Conservation (phyloP, 139 green algal species). For the Coelastrella sp. region DNA sequence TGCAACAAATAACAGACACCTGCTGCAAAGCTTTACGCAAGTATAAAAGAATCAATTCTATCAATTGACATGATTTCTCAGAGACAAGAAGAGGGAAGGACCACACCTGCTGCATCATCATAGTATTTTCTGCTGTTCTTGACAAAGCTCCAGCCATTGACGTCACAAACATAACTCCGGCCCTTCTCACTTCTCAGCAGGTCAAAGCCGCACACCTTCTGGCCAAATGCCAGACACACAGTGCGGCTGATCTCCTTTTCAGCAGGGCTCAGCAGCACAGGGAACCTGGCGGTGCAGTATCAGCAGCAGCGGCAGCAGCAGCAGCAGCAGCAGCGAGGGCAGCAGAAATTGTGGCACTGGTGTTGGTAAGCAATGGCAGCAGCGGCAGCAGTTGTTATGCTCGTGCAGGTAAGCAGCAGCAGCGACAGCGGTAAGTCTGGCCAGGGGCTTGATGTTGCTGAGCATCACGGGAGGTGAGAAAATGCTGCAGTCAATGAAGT, state of each 20-base stretch:
- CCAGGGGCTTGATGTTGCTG: no score
- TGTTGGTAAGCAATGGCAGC: background rate
- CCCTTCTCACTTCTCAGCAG: slow-evolving; percentile 77
- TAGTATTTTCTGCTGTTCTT: slow-evolving; percentile 99
- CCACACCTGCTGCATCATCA: slow-evolving; percentile 80
- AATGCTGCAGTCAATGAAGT: no score
- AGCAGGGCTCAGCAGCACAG: slow-evolving; percentile 42
- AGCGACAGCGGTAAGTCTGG: no score
- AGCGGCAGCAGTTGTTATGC: background rate
- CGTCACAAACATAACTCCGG: slow-evolving; percentile 90
- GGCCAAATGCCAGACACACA: slow-evolving; percentile 95
- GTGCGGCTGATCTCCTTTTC: slow-evolving; percentile 94
- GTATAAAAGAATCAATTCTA: no score
- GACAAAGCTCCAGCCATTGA: slow-evolving; percentile 99
- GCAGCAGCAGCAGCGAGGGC: background rate
- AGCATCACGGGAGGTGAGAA: no score
- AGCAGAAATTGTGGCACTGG: background rate
- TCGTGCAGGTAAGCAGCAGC: no score
- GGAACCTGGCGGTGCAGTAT: slow-evolving; percentile 18
- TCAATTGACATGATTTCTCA: no score
- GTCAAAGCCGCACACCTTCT: slow-evolving; percentile 92
- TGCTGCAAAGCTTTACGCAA: background rate
- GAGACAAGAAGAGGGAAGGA: no score
- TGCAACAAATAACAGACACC: background rate
- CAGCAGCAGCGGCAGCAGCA: background rate